A percentile compares a stretch with the other conserved stretches of the same genome.
phyloP scores from a whole-genome alignment of 306 rosid species.

The Cucurbita maxima region DNA sequence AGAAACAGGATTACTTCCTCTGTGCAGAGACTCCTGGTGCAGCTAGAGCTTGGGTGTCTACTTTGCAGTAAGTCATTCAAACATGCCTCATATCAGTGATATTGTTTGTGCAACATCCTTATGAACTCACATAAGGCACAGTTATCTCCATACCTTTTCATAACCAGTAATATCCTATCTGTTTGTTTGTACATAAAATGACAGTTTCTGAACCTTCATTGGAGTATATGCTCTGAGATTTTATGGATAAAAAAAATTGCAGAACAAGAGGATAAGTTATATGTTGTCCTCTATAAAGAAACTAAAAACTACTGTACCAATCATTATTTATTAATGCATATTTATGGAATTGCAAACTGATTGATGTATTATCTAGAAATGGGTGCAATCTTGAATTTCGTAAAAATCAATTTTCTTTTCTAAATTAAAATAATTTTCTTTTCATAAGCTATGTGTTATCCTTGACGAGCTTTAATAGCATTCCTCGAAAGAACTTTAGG shows the following conservation, averaged over 20 bases:
- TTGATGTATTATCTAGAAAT: background rate
- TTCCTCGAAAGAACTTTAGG: background rate
- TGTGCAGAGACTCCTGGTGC: conserved; percentile 98
- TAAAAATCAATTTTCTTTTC: background rate
- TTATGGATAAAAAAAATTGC: background rate
- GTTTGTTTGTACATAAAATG: background rate
- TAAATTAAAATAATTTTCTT: background rate
- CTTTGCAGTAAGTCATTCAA: conserved; percentile 67
- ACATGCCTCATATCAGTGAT: background rate
- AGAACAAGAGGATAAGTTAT: background rate
- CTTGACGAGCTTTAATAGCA: background rate
- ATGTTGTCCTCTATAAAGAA: background rate
- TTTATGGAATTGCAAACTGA: background rate
- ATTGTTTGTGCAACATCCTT: background rate
- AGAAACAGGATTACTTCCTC: conserved; percentile 89
- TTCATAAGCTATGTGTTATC: background rate
- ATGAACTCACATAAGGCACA: background rate
- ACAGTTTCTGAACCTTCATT: background rate
- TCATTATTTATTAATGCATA: background rate
- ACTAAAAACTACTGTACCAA: background rate
- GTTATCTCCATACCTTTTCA: background rate
- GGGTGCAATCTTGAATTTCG: background rate
- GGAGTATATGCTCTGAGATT: background rate
- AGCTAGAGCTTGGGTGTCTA: conserved; percentile 95
- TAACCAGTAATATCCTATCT: background rate